Base-by-base conservation (phyloP, 768 basidiomycete species). In the Leccinum uliginosum region DNA sequence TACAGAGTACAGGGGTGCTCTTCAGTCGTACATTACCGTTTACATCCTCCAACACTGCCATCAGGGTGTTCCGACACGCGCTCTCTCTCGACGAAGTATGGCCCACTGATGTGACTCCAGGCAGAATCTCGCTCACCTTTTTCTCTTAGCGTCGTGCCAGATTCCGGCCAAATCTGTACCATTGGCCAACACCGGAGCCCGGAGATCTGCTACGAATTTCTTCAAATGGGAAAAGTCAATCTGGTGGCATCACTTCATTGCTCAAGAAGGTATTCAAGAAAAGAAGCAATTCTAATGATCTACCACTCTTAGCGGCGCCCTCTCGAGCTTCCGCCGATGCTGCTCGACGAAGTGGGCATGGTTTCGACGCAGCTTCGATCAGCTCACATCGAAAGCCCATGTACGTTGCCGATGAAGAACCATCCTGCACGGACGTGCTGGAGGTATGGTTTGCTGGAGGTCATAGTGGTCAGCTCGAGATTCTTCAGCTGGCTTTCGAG, bases 371-470 rank as follows among this genome's bases (percentile, higher is more conserved):
- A 17, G 12, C 29, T 17, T 15, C 50, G 23, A 26, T 51, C 19
- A 19, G 0, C 6, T 17, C 29, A 15, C 46, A 46, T 17, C 5
- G 51, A 1, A 3, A 27, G 2, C 35, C 26, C 9, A 38, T 21
- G 23, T 53, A 50, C 32, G 51, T 49, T 2, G 3, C 21, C 10
- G 48, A 64, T 7, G 48, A 64, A 14, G 60, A 56, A 30, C 3
- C 32, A 6, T 50, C 12, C 10, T 1, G 5, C 24, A 72, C 80
- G 3, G 83, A 90, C 67, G 83, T 89, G 14, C 66, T 84, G 12
- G 90, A 93, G 66, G 88, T 91, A 3, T 93, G 89, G 89, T 93
- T 93, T 62, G 63, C 82, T 6, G 90, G 90, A 2, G 82, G 83
- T 59, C 90, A 91, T 62, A 67, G 72, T 44, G 89, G 89, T 89